Base-by-base conservation (phyloP, 495 filamentous ascomycete genomes). In the Xylaria longipes region DNA sequence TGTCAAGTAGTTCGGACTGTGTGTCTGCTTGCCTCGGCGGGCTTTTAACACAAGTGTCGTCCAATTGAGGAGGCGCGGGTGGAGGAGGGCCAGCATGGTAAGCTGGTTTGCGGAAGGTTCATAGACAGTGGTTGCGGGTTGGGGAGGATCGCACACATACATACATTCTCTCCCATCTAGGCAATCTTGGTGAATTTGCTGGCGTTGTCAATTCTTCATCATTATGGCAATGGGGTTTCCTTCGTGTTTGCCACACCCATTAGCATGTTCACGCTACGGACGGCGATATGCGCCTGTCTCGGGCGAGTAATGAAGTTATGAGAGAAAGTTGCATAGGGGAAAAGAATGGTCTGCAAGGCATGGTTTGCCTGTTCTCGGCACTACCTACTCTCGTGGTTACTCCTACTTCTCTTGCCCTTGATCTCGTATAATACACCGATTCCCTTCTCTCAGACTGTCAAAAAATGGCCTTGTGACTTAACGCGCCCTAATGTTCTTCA, bases 181-280 rank as follows among this genome's bases (percentile, higher is more conserved):
- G 75, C 77, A 76, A 74, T 76, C 71, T 72, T 72, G 70, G 63
- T 72, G 77, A 69, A 73, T 75, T 71, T 71, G 64, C 77, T 72
- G 72, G 68, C 72, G 73, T 72, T 77, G 73, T 74, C 73, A 39
- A 71, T 74, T 67, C 72, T 69, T 73, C 70, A 73, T 79, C 73
- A 71, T 75, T 73, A 74, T 70, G 75, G 75, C 67, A 27, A 29
- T 73, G 62, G 71, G 35, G 71, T 70, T 68, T 70, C 35, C n/a
- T 37, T 39, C 56, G 48, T 25, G 31, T 60, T 39, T 60, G 54
- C 29, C 46, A 43, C 27, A 35, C 20, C 63, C 54, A 61, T 63
- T 60, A 50, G 70, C 50, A 64, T 67, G 48, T 66, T 66, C 37
- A 52, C 27, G 58, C 57, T 56, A 45, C 35, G 68, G 31, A 70